Conservation (phyloP, 768 basidiomycete genomes). For the Pholiota molesta region DNA sequence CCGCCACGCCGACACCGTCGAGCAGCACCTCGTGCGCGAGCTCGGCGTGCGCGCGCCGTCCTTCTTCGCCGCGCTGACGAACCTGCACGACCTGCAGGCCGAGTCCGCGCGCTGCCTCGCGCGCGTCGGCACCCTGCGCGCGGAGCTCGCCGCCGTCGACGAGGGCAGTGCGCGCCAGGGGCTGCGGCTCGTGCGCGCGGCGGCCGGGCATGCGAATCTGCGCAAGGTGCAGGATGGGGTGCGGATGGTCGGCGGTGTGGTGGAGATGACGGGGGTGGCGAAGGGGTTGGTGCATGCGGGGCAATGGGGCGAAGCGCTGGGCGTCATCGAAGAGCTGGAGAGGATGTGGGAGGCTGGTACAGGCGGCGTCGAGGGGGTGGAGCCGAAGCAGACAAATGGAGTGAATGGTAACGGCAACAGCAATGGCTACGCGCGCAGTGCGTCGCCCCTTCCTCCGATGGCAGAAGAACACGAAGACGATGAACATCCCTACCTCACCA, state of each 20-base stretch:
- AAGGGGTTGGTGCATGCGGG: constrained; percentile 77
- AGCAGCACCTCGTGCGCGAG: constrained; percentile 92
- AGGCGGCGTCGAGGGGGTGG: not conserved
- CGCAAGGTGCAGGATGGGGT: constrained; percentile 62
- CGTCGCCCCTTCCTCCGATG: constrained; percentile 37
- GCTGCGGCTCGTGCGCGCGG: constrained; percentile 68
- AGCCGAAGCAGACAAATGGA: not conserved
- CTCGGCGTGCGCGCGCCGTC: constrained; percentile 89
- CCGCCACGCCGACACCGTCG: constrained; percentile 90
- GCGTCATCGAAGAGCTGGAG: constrained; percentile 70
- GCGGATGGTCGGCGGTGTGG: constrained; percentile 65
- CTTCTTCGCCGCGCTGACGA: constrained; percentile 95
- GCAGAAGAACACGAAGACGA: constrained; percentile 33
- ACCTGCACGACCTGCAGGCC: constrained; percentile 89
- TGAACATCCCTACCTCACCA: not conserved
- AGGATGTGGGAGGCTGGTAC: constrained; percentile 49
- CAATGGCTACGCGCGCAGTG: constrained; percentile 21
- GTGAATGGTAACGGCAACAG: constrained; percentile 17
- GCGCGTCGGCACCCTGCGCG: constrained; percentile 73
- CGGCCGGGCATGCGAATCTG: constrained; percentile 65
- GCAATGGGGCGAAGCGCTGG: constrained; percentile 87
- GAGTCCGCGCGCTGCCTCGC: constrained; percentile 84
- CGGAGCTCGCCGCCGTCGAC: constrained; percentile 75
- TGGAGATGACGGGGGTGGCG: constrained; percentile 77
- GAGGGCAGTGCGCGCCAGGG: constrained; percentile 78